Base-by-base conservation (phyloP, 1,284 basidiomycete species). In the Cystobasidiaceae sp. region DNA sequence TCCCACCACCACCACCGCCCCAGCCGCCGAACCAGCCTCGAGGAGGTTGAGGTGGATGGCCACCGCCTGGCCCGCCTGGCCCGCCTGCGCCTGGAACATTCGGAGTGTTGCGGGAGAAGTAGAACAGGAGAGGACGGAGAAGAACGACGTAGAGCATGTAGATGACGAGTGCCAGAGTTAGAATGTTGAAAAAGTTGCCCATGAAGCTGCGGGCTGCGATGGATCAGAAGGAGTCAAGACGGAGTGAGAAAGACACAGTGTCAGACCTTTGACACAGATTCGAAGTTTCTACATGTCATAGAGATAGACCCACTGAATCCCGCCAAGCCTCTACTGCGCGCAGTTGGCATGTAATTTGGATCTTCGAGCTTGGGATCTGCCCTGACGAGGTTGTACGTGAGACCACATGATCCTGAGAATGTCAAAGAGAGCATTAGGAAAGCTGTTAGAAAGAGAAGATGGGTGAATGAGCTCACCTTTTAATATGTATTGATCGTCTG, bases 401-500 rank as follows among this genome's bases (percentile, higher is more conserved):
- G 78, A 2, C 84, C 86, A 74, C 90, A 93, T 15, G 89, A 91
- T 17, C 86, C 90, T 90, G 71, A 23, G 8, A 23, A 13, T 9
- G 27, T 19, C 19, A 8, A 52, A 33, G 15, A 19, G 32, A 15
- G n/a, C 32, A 39, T 46, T 37, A 25, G 25, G 45, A 44, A 23
- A 32, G 21, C 33, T 32, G 27, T 17, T 0, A 2, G 46, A 46
- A n/a, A 21, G 52, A 39, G 27, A 21, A 71, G 32, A 30, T n/a
- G n/a, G n/a, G n/a, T n/a, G 25, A 19, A 19, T 37, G 15, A 39
- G 19, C 80, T 49, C 58, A 88, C 90, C 90, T 81, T 90, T 90
- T 63, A 94, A 77, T 13, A 97, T 87, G 74, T 86, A 85, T 0
- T 83, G 81, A 77, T 97, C 92, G 0, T 89, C 87, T 0, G 90